phyloP scores from a whole-genome alignment of 441 rosid genomes.

The Croton setiger region DNA sequence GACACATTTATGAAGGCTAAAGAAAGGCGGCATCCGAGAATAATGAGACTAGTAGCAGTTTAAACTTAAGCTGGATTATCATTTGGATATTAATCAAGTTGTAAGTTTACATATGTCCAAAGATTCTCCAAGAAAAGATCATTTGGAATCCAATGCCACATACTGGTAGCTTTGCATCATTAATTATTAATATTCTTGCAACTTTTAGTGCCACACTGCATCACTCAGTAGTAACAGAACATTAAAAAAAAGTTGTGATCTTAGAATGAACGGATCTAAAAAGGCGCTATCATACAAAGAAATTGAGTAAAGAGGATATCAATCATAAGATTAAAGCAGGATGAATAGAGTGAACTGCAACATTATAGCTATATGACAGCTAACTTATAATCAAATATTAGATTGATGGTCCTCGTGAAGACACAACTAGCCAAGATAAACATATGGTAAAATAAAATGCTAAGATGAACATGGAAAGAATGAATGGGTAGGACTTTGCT shows the following conservation, averaged over 20 bases:
- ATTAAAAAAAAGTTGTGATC: too few species aligned
- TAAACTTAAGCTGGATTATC: background rate
- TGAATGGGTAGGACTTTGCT: background rate
- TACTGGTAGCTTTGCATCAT: too few species aligned
- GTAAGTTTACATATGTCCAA: background rate
- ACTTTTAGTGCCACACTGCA: too few species aligned
- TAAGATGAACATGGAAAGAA: background rate
- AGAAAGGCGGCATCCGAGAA: background rate
- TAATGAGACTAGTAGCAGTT: background rate
- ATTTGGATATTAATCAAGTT: background rate
- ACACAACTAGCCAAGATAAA: background rate
- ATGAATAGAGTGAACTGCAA: background rate
- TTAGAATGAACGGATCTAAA: too few species aligned
- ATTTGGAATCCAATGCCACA: too few species aligned
- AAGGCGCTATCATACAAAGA: background rate
- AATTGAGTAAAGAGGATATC: background rate
- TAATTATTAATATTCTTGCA: too few species aligned
- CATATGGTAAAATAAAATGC: background rate
- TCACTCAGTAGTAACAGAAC: too few species aligned
- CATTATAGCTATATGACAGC: background rate
- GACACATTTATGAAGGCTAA: background rate
- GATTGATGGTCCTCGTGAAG: too few species aligned
- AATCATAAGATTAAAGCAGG: background rate
- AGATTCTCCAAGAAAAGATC: background rate
- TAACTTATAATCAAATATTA: too few species aligned